These are phyloP conservation scores for Leccinum obscurum DNA, from an alignment of 768 basidiomycete species.

Conservation along the genomic window DNA sequence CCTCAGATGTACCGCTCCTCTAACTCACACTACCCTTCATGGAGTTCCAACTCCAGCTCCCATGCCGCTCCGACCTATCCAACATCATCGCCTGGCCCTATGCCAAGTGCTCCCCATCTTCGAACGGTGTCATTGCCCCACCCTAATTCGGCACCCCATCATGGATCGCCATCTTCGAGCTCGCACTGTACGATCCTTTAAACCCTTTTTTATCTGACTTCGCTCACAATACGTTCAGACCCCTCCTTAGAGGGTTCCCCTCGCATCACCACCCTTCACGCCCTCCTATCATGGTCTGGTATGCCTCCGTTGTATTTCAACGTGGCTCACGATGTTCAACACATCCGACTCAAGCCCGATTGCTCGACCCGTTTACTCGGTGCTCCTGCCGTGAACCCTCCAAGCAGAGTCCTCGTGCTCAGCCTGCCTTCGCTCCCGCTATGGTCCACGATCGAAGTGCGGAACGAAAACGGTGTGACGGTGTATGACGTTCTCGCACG, in stretches of 20 bases:
- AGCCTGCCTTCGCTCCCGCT: constrained; percentile 24
- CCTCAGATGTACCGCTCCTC: constrained; percentile 24
- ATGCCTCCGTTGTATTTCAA: constrained; percentile 25
- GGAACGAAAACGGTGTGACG: constrained; percentile 28
- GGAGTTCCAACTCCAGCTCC: constrained; percentile 17
- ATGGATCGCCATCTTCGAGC: constrained; percentile 19
- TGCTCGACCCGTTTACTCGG: constrained; percentile 20
- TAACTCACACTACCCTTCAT: constrained; percentile 22
- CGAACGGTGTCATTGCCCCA: constrained; percentile 32
- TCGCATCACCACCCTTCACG: constrained; percentile 23
- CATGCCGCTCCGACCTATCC: constrained; percentile 13
- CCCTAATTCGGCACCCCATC: constrained; percentile 26
- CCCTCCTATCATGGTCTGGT: constrained; percentile 26
- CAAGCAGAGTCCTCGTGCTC: constrained; percentile 17
- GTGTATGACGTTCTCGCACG: constrained; percentile 29
- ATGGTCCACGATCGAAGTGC: constrained; percentile 33
- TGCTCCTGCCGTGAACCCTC: constrained; percentile 26
- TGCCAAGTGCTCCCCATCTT: constrained; percentile 27
- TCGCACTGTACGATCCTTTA: constrained; percentile 19
- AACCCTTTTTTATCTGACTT: neutral
- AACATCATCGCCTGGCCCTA: constrained; percentile 20
- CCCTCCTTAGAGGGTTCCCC: constrained; percentile 14
- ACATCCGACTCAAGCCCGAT: constrained; percentile 20
- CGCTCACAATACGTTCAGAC: constrained; percentile 16
- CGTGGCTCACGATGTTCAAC: constrained; percentile 26